These are phyloP conservation scores for Hortiboletus flavorubellus DNA, from an alignment of 768 basidiomycete species.

Conservation along the genomic window DNA sequence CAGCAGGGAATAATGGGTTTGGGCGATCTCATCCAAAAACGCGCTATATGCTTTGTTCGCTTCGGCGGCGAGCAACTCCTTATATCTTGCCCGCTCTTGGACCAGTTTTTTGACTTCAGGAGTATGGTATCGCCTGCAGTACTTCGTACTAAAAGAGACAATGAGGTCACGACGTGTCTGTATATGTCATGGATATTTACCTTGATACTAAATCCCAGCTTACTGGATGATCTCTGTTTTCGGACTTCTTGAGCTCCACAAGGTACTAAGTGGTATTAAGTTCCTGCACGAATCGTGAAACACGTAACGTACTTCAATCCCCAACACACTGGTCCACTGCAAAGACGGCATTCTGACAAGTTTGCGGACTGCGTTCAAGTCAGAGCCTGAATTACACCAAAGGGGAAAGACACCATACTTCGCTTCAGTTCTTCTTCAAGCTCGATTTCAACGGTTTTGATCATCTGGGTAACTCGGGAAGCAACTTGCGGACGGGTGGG, in stretches of 20 bases:
- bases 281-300: background rate
- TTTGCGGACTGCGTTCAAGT: conserved; percentile 55
- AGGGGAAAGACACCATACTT: conserved; percentile 38
- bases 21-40: conserved; percentile 69
- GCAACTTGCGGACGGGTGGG: background rate
- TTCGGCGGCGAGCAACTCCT: conserved; percentile 67
- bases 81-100: conserved; percentile 69
- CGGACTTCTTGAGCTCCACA: conserved; percentile 70
- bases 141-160: conserved; percentile 57
- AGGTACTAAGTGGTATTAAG: conserved; percentile 52
- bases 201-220: conserved; percentile 67
- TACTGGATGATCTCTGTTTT: conserved; percentile 41
- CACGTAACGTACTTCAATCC: conserved; percentile 59
- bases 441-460: conserved; percentile 66
- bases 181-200: conserved; percentile 33
- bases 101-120: conserved; percentile 60
- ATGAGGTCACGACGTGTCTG: background rate
- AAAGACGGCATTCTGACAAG: conserved; percentile 68
- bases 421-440: conserved; percentile 69
- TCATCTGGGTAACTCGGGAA: conserved; percentile 42
- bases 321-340: conserved; percentile 60
- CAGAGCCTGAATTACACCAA: background rate
- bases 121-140: conserved; percentile 68
- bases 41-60: conserved; percentile 60
- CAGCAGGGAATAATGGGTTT: conserved; percentile 64